Percentiles rank a stretch among this genome's conserved stretches.
Evolutionary conservation across 2,329 filamentous ascomycete species (phyloP).

Genomic region (Hymenoscyphus fraxineus): DNA sequence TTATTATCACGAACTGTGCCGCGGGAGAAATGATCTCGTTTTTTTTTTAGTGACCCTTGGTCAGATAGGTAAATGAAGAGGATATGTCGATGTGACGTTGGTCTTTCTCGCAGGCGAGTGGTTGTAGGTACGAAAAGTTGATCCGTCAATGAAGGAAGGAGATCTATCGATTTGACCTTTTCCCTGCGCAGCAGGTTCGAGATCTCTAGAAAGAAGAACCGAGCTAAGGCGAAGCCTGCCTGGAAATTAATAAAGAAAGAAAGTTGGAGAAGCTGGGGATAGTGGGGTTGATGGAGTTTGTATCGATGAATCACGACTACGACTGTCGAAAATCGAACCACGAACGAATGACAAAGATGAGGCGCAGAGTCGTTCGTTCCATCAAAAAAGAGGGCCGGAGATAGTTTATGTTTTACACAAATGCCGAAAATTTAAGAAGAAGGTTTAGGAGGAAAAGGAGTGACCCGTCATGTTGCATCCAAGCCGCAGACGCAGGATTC

Average conservation of each 20-base stretch:
- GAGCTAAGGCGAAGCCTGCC: background rate
- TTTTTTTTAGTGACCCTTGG: background rate
- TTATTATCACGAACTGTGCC: background rate
- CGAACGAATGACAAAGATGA: background rate
- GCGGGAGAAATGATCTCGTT: background rate
- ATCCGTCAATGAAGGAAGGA: background rate
- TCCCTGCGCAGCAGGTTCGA: background rate
- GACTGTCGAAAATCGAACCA: background rate
- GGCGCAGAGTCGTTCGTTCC: background rate
- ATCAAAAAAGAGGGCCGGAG: background rate
- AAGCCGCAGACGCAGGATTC: slow-evolving; percentile 2
- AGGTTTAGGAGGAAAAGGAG: background rate
- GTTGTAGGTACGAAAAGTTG: background rate
- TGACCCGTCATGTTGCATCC: background rate
- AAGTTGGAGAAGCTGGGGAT: background rate
- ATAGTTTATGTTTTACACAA: background rate
- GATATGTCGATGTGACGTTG: background rate
- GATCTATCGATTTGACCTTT: background rate
- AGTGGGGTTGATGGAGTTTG: background rate
- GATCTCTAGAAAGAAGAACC: background rate
- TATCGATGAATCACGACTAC: background rate
- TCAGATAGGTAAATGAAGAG: background rate
- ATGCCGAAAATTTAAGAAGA: background rate
- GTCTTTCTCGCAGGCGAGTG: background rate
- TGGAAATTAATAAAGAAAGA: background rate